Evolutionary conservation across 1,284 basidiomycete species (phyloP), one percentile per base, ranked within the genome.

Genomic region (Cryptococcus jaspeensis): DNA sequence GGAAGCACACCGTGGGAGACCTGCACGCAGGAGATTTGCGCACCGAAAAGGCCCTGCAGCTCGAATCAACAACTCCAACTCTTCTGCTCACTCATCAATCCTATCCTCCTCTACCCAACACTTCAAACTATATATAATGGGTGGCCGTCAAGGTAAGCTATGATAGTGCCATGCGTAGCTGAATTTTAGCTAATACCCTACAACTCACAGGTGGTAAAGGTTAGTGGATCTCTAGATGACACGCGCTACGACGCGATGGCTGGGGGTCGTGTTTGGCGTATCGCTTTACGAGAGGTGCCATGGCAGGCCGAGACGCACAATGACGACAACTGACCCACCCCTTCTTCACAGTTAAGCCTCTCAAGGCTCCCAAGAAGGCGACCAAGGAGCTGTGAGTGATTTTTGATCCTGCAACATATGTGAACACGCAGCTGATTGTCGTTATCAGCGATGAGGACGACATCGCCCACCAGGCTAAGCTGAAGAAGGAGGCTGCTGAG

Each of bases 401-500:
- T n/a, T 15, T 37, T 20, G 16, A 18, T 22, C 25, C 35, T 40
- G 36, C 28, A 23, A 5, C 9, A 4, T 40, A 9, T 13, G 3
- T 32, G 28, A 32, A 9, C 9, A 4, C 4, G 4, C 28, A 32
- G 28, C 28, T 32, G 28, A 32, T 9, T 5, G 9, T 9, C 9
- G 28, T 9, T 32, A 32, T 32, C 35, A 60, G 58, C 20, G 71
- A 73, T 53, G 71, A 73, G 11, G 71, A 73, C 37, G 71, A 73
- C 58, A 41, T 60, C n/a, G 71, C 71, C 7, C 65, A 67, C 63
- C 53, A 61, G 50, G 64, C 58, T 48, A 62, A 64, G 52, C 57
- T 60, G 62, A 70, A 69, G 70, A 56, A 52, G 46, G 68, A 73
- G 57, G 59, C 56, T 45, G 67, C 65, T 38, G 71, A 70, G 62